phyloP scores from a whole-genome alignment of 768 basidiomycete species.

The Leccinum uliginosum region DNA sequence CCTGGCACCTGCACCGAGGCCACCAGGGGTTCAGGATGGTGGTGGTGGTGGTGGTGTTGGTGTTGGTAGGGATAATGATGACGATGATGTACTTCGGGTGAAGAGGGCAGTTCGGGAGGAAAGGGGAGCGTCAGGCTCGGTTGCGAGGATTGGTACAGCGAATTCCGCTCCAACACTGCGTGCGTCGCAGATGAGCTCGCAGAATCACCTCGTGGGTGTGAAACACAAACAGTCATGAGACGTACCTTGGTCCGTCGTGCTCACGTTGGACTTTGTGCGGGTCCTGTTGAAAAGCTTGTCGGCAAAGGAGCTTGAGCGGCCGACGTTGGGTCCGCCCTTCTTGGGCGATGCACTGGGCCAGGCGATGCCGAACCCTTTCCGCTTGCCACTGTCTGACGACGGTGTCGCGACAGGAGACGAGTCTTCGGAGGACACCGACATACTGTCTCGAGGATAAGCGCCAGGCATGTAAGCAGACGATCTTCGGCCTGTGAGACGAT shows the following conservation, averaged over 20 bases:
- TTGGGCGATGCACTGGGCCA: constrained; percentile 53
- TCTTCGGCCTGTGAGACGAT: constrained; percentile 38
- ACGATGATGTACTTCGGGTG: not conserved
- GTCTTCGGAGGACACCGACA: constrained; percentile 67
- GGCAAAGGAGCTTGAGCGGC: constrained; percentile 56
- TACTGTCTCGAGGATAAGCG: constrained; percentile 51
- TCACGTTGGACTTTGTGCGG: constrained; percentile 51
- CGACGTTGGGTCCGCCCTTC: constrained; percentile 39
- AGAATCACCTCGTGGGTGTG: not conserved
- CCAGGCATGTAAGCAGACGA: constrained; percentile 39
- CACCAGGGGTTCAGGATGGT: not conserved
- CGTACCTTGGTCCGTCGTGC: constrained; percentile 43
- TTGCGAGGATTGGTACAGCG: constrained; percentile 26
- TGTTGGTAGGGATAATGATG: not conserved
- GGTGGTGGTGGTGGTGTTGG: not conserved
- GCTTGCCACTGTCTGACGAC: constrained; percentile 37
- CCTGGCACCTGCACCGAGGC: not conserved
- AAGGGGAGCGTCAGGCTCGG: constrained; percentile 20
- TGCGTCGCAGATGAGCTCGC: not conserved
- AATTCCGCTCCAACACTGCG: constrained; percentile 21
- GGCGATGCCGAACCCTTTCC: constrained; percentile 32
- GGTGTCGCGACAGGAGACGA: constrained; percentile 59
- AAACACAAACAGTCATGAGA: constrained; percentile 6
- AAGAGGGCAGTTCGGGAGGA: constrained; percentile 11
- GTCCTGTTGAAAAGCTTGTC: constrained; percentile 54